These are phyloP conservation scores for Annulohypoxylon maeteangense DNA, from an alignment of 495 filamentous ascomycete species.

Conservation along the genomic window DNA sequence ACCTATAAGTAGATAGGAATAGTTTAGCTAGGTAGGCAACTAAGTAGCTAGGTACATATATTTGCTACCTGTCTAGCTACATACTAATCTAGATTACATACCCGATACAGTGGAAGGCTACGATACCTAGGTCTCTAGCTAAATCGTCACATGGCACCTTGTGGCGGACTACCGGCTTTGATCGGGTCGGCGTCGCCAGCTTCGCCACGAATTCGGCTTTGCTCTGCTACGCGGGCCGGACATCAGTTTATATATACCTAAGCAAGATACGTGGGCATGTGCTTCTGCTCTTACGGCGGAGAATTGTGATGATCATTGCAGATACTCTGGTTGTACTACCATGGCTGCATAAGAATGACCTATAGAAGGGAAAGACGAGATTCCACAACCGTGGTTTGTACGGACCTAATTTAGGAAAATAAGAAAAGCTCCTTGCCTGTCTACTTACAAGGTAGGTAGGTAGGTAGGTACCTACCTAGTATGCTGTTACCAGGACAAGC, in stretches of 20 bases:
- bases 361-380: conserved; percentile 23
- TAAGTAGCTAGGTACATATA: neutral
- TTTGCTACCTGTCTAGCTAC: neutral
- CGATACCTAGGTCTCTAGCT: neutral
- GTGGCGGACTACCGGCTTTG: neutral
- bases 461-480: too few species aligned
- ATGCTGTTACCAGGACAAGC: conserved; percentile 36
- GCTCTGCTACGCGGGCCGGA: conserved; percentile 15
- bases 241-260: neutral
- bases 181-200: neutral
- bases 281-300: neutral
- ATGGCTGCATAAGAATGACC: conserved; percentile 16
- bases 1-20: neutral
- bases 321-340: conserved; percentile 30
- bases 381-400: conserved; percentile 38
- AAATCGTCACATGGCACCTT: conserved; percentile 4
- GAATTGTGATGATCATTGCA: conserved; percentile 25
- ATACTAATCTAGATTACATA: conserved; percentile 25
- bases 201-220: conserved; percentile 9
- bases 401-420: conserved; percentile 32
- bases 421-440: neutral
- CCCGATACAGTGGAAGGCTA: conserved; percentile 18
- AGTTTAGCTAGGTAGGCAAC: neutral
- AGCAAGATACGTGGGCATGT: neutral
- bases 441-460: neutral